Evolutionary conservation across 2,329 filamentous ascomycete species (phyloP).

Genomic region (Sclerotinia trifoliorum): DNA sequence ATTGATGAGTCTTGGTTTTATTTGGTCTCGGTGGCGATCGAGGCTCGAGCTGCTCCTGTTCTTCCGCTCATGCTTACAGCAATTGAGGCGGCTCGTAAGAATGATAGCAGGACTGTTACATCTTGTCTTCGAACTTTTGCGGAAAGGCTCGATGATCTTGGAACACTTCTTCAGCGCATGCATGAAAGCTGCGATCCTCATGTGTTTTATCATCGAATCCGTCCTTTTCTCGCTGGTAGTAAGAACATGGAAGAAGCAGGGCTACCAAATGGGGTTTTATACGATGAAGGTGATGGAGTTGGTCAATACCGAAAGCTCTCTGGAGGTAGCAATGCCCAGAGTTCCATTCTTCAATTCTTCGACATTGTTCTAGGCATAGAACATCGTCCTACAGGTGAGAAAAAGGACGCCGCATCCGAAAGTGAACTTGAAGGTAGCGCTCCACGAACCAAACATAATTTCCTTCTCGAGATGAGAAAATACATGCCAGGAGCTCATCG

Average conservation of each 20-base stretch:
- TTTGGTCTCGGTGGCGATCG: conserved; percentile 90
- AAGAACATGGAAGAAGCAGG: conserved; percentile 98
- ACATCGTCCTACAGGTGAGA: conserved; percentile 84
- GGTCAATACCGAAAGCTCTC: conserved; percentile 77
- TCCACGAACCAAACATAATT: conserved; percentile 69
- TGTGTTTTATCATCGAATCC: conserved; percentile 92
- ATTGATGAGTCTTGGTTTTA: conserved; percentile 99
- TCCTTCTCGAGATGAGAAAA: conserved; percentile 92
- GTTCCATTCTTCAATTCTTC: conserved; percentile 95
- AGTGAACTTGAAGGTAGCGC: conserved; percentile 48
- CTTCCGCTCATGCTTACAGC: conserved; percentile 87
- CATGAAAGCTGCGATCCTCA: conserved; percentile 93
- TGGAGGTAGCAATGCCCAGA: conserved; percentile 95
- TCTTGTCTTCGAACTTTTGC: conserved; percentile 78
- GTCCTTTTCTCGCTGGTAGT: conserved; percentile 92
- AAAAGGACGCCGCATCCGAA: conserved; percentile 48
- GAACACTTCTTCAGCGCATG: conserved; percentile 77
- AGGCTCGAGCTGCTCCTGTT: conserved; percentile 83
- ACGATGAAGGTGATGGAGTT: conserved; percentile 72
- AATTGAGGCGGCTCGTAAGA: conserved; percentile 72
- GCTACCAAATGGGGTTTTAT: conserved; percentile 80
- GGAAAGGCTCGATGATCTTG: conserved; percentile 83
- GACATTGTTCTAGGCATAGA: conserved; percentile 87
- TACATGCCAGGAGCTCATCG: conserved; percentile 97
- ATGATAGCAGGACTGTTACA: conserved; percentile 70